Base-by-base conservation (phyloP, 805 yeast species). In the Yarrowia hollandica region DNA sequence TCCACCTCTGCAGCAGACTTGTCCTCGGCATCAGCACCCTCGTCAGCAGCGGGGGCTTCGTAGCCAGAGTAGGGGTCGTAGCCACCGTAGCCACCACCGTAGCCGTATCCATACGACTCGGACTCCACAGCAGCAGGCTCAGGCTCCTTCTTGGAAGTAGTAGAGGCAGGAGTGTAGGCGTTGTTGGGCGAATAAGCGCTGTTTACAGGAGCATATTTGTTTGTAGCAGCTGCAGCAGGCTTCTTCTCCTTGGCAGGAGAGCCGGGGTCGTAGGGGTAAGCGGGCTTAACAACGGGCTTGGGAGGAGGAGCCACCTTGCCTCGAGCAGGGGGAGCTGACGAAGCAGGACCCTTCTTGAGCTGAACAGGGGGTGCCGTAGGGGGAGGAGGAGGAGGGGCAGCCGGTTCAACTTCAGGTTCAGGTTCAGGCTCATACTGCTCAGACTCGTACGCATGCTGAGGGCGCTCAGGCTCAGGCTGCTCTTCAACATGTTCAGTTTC, bases 1-100 rank as follows among this genome's bases (percentile, higher is more conserved):
- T 41, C 54, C 12, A 46, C 34, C 16, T 38, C 60, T 3, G 69
- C 73, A 23, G 66, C 72, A 35, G 69, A 71, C 31, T 65, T 72
- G 44, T 66, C 66, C 10, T 64, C 68, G 34, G 68, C 72, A 55
- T 71, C 74, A 14, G 44, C 56, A 18, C 26, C 28, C 22, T 23
- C 38, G 1, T 38, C 41, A 11, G 50, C 56, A 21, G 60, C 59
- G 8, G 56, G 33, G 14, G 41, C 18, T 6, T 61, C 65, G 52
- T 63, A 60, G 22, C 60, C 64, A n/a, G 64, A 63, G 59, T 65
- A 65, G 8, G 61, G 60, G 16, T 61, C 60, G 30, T 60, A 61
- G 33, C 52, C 59, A 23, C 58, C 58, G 12, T 52, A 52, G 3
- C 42, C 58, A 25, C 56, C 56, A 2, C 35, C 54, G 22, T 46